Conservation (phyloP, 805 yeast species). For the Zygosaccharomyces gambellarensis region DNA sequence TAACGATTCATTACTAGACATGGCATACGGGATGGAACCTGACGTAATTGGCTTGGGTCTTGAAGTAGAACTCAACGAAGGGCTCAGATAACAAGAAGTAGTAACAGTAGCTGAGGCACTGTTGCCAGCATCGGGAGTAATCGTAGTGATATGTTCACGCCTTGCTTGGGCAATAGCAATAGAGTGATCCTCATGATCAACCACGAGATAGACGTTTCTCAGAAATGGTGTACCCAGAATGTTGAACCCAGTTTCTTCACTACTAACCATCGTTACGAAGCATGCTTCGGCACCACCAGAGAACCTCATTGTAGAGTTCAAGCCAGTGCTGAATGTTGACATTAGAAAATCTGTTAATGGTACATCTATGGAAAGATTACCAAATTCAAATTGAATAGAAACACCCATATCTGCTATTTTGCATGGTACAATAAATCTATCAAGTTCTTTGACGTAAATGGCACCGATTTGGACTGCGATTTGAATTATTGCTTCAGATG, state of each 20-base stretch:
- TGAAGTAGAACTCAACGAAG: constrained; percentile 3
- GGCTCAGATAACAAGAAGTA: constrained; percentile 2
- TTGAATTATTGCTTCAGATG: constrained; percentile 51
- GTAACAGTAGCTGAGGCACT: constrained; percentile 5
- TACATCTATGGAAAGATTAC: constrained; percentile 45
- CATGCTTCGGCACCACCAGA: constrained; percentile 57
- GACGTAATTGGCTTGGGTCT: constrained; percentile 32
- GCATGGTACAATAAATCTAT: constrained; percentile 63
- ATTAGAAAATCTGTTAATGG: constrained; percentile 47
- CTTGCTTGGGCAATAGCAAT: constrained; percentile 55
- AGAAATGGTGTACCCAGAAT: constrained; percentile 58
- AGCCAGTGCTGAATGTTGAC: constrained; percentile 32
- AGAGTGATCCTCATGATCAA: constrained; percentile 52
- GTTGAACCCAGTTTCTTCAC: constrained; percentile 44
- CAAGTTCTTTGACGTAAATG: constrained; percentile 43
- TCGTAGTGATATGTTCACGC: constrained; percentile 6
- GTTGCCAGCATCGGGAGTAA: not conserved
- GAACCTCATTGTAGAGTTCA: constrained; percentile 42
- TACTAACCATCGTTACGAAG: constrained; percentile 47
- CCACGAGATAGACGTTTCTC: constrained; percentile 50
- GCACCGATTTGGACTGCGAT: constrained; percentile 70
- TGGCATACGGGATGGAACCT: constrained; percentile 50
- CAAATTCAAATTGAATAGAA: constrained; percentile 48
- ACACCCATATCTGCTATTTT: constrained; percentile 46
- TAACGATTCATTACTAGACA: constrained; percentile 27